These are phyloP conservation scores for Xylaria sp. DNA, from an alignment of 2,329 filamentous ascomycete genomes.

Conservation along the genomic window DNA sequence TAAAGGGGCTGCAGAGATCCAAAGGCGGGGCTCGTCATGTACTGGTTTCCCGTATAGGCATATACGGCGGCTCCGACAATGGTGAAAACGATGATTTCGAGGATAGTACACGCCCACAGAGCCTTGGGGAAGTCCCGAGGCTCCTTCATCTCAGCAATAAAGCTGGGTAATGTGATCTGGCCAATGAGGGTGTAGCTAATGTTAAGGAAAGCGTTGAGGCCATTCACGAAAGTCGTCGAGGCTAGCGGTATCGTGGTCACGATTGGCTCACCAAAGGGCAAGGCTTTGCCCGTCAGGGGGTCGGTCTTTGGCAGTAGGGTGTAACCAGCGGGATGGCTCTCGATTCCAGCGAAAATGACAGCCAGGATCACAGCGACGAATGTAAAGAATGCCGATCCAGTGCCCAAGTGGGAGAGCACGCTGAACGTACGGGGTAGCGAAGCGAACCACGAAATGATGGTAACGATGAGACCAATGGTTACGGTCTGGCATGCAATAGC, in stretches of 20 bases:
- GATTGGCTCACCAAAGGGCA: constrained; percentile 68
- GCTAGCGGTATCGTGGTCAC: constrained; percentile 75
- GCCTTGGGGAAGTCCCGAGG: constrained; percentile 90
- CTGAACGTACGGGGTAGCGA: constrained; percentile 89
- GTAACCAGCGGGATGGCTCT: constrained; percentile 78
- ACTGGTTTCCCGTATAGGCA: constrained; percentile 88
- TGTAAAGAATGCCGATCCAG: constrained; percentile 84
- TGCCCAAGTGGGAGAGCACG: constrained; percentile 81
- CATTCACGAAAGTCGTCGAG: constrained; percentile 82
- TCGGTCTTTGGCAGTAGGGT: constrained; percentile 55
- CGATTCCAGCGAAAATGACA: constrained; percentile 81
- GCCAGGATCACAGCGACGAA: constrained; percentile 89
- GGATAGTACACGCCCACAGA: constrained; percentile 88
- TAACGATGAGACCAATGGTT: constrained; percentile 78
- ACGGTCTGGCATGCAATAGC: constrained; percentile 78
- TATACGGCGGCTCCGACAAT: constrained; percentile 85
- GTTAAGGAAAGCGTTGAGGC: constrained; percentile 90
- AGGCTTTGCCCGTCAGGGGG: constrained; percentile 36
- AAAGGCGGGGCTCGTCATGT: constrained; percentile 88
- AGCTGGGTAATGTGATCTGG: constrained; percentile 91
- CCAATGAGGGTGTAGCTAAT: constrained; percentile 97
- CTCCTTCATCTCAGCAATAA: constrained; percentile 92
- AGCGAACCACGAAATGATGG: constrained; percentile 78
- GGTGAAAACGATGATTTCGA: constrained; percentile 87
- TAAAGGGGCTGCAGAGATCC: constrained; percentile 82